phyloP scores from a whole-genome alignment of 768 basidiomycete genomes.

The Leucosporidium creatinivorum region DNA sequence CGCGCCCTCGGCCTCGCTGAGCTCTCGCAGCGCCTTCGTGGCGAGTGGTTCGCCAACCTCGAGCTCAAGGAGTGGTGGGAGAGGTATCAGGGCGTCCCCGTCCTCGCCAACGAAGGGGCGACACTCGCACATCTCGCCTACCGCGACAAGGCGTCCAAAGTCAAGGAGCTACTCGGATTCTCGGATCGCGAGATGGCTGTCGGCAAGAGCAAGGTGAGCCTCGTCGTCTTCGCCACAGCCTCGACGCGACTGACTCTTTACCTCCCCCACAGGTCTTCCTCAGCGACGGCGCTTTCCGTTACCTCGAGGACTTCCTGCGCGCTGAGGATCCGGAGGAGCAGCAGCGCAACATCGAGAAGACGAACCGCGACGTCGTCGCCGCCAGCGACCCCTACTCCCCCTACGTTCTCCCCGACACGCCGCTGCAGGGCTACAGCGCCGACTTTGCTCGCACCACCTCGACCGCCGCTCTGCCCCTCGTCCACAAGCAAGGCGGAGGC shows the following conservation, averaged over 20 bases:
- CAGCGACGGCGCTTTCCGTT: slow-evolving; percentile 74
- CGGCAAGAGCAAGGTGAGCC: slow-evolving; percentile 71
- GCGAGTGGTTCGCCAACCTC: slow-evolving; percentile 57
- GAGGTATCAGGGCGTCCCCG: slow-evolving; percentile 62
- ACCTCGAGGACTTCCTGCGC: slow-evolving; percentile 78
- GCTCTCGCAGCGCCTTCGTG: slow-evolving; percentile 60
- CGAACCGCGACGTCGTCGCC: slow-evolving; percentile 52
- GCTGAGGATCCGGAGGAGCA: slow-evolving; percentile 76
- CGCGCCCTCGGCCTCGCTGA: slow-evolving; percentile 70
- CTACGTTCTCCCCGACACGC: slow-evolving; percentile 21
- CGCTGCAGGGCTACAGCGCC: slow-evolving; percentile 24
- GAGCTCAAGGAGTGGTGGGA: slow-evolving; percentile 77
- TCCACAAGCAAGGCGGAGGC: slow-evolving; percentile 65
- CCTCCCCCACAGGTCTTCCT: slow-evolving; percentile 64
- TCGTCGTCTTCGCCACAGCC: background rate
- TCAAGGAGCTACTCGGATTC: slow-evolving; percentile 45
- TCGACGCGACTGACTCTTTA: background rate
- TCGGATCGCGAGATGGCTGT: slow-evolving; percentile 67
- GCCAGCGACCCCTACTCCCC: slow-evolving; percentile 42
- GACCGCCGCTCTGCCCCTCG: slow-evolving; percentile 70
- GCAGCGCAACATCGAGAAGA: slow-evolving; percentile 67
- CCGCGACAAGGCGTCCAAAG: slow-evolving; percentile 32
- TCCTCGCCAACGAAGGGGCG: slow-evolving; percentile 14
- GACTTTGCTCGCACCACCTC: slow-evolving; percentile 44
- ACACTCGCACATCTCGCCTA: slow-evolving; percentile 26